phyloP scores from a whole-genome alignment of 2,329 filamentous ascomycete species.

The Colletotrichum orbiculare region DNA sequence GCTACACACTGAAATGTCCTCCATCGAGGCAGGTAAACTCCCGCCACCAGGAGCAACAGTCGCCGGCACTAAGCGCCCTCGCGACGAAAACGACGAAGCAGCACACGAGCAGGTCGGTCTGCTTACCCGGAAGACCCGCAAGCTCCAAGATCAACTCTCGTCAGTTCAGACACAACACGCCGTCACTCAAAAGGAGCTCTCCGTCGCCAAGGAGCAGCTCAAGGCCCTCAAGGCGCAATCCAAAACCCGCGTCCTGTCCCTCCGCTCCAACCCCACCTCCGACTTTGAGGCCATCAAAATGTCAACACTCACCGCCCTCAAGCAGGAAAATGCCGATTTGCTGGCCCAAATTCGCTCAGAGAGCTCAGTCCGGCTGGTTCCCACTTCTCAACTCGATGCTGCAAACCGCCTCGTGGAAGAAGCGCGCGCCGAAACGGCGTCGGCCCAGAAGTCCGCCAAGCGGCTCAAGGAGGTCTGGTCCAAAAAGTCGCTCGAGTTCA shows the following conservation, averaged over 20 bases:
- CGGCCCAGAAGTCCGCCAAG: conserved; percentile 83
- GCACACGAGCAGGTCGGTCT: conserved; percentile 81
- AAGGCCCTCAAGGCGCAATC: conserved; percentile 72
- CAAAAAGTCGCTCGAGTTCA: conserved; percentile 92
- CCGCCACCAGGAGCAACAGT: conserved; percentile 43
- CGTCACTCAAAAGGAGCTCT: conserved; percentile 79
- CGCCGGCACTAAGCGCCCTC: conserved; percentile 69
- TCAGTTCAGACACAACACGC: conserved; percentile 76
- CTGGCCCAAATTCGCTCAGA: conserved; percentile 74
- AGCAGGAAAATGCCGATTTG: conserved; percentile 86
- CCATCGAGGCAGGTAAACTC: conserved; percentile 62
- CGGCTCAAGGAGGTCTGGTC: conserved; percentile 94
- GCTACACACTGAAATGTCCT: conserved; percentile 79
- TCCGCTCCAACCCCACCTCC: conserved; percentile 92
- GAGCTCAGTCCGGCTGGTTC: conserved; percentile 71
- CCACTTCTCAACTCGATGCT: conserved; percentile 79
- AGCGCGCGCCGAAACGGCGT: conserved; percentile 74
- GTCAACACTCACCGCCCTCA: conserved; percentile 79
- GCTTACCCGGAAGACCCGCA: conserved; percentile 87
- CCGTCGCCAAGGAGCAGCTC: conserved; percentile 79
- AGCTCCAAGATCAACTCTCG: conserved; percentile 81
- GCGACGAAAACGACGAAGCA: conserved; percentile 66
- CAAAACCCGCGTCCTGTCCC: conserved; percentile 83
- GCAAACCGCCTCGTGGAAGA: conserved; percentile 81
- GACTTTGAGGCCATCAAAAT: conserved; percentile 87